Percentiles rank a stretch among this genome's conserved stretches.
phyloP scores from a whole-genome alignment of 345 rosid genomes.

The Lepidium didymum region DNA sequence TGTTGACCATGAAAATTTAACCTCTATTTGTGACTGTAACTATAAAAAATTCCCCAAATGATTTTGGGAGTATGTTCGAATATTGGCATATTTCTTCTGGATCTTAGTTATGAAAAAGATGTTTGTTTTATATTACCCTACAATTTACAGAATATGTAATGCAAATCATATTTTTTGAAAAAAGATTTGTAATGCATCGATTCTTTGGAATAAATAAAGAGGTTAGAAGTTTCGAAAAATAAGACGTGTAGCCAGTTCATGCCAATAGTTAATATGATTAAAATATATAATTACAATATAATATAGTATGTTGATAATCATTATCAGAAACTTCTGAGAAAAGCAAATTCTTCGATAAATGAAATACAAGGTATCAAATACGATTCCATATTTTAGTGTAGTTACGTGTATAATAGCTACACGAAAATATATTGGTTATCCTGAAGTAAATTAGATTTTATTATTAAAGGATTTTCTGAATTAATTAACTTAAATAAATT shows the following conservation, averaged over 20 bases:
- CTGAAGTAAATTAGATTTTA: no score
- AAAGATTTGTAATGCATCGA: slow-evolving; percentile 1
- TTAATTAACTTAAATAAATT: no score
- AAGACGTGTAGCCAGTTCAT: not conserved
- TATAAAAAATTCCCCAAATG: not conserved
- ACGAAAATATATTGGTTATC: no score
- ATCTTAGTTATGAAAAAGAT: slow-evolving; percentile 4
- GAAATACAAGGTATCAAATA: not conserved
- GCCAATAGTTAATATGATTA: not conserved
- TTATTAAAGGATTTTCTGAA: no score
- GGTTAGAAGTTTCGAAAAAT: not conserved
- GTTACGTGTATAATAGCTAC: not conserved
- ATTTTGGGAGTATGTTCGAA: not conserved
- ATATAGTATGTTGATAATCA: not conserved
- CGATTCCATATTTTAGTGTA: not conserved
- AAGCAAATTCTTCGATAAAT: not conserved
- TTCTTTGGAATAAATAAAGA: slow-evolving; percentile 15
- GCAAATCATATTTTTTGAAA: not conserved
- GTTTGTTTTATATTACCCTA: not conserved
- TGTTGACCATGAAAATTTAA: not conserved
- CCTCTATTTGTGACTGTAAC: not conserved
- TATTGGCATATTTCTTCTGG: not conserved
- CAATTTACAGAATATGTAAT: not conserved
- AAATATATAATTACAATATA: not conserved
- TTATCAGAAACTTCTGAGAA: not conserved